Evolutionary conservation across 1,284 basidiomycete species (phyloP).

Genomic region (Leccinum subrobustum): DNA sequence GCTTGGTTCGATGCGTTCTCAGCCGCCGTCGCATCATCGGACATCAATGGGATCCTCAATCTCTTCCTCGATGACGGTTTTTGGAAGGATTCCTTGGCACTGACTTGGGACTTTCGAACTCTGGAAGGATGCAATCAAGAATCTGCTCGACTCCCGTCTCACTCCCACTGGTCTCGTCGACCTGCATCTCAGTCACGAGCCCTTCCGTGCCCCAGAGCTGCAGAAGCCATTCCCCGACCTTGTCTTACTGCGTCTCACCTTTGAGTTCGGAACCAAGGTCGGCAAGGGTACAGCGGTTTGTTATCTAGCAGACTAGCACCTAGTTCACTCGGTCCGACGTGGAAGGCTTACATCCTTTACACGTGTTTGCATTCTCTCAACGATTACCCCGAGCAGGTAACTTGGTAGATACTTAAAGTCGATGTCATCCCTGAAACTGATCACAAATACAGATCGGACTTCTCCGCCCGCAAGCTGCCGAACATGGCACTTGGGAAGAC

Average conservation of each 20-base stretch:
- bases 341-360: slow-evolving; percentile 35
- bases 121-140: slow-evolving; percentile 27
- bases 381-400: slow-evolving; percentile 40
- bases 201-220: slow-evolving; percentile 20
- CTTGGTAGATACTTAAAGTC: not conserved
- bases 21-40: slow-evolving; percentile 26
- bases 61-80: slow-evolving; percentile 32
- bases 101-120: slow-evolving; percentile 33
- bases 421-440: not conserved
- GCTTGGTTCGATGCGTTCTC: slow-evolving; percentile 36
- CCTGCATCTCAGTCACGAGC: slow-evolving; percentile 18
- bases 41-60: slow-evolving; percentile 26
- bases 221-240: slow-evolving; percentile 27
- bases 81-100: slow-evolving; percentile 28
- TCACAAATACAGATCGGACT: slow-evolving; percentile 17
- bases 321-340: slow-evolving; percentile 4
- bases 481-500: slow-evolving; percentile 33
- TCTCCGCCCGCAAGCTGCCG: slow-evolving; percentile 16
- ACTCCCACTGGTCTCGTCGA: slow-evolving; percentile 30
- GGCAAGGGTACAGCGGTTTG: slow-evolving; percentile 25
- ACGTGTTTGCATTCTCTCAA: slow-evolving; percentile 51
- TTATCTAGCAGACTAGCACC: slow-evolving; percentile 25
- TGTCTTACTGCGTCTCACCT: slow-evolving; percentile 24
- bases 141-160: slow-evolving; percentile 32
- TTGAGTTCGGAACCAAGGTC: slow-evolving; percentile 26